Evolutionary conservation across 2,329 filamentous ascomycete species (phyloP).

Genomic region (Emergomyces orientalis): DNA sequence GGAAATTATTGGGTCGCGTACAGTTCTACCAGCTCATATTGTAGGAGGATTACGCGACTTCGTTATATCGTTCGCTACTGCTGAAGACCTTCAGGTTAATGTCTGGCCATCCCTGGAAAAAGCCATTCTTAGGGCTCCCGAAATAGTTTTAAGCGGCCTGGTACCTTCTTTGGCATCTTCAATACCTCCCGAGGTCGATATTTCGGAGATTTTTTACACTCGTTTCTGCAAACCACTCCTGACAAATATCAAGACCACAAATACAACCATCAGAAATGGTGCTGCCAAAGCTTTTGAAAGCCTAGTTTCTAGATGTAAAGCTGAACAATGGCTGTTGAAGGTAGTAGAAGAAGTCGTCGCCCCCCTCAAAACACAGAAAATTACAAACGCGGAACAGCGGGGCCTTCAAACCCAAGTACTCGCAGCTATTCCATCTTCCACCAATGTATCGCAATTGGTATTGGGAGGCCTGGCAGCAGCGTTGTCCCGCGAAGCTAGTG

Average conservation of each 20-base stretch:
- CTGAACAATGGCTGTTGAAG: constrained; percentile 50
- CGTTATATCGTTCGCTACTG: constrained; percentile 62
- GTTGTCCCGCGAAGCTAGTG: constrained; percentile 78
- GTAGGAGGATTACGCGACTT: constrained; percentile 69
- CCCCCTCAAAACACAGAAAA: constrained; percentile 74
- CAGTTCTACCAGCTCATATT: constrained; percentile 60
- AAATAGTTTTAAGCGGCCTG: constrained; percentile 74
- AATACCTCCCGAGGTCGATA: constrained; percentile 61
- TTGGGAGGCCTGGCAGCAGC: constrained; percentile 57
- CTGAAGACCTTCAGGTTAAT: constrained; percentile 65
- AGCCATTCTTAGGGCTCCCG: constrained; percentile 75
- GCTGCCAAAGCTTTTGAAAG: constrained; percentile 64
- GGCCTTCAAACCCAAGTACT: constrained; percentile 76
- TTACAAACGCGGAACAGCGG: constrained; percentile 76
- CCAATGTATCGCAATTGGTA: constrained; percentile 56
- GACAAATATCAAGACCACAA: constrained; percentile 87
- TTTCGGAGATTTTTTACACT: constrained; percentile 61
- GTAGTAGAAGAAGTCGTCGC: constrained; percentile 67
- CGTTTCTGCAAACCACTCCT: constrained; percentile 78
- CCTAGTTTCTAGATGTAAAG: constrained; percentile 56
- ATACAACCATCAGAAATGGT: constrained; percentile 64
- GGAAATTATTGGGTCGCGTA: constrained; percentile 73
- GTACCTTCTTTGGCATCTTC: constrained; percentile 63
- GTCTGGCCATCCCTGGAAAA: constrained; percentile 80
- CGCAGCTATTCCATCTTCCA: constrained; percentile 51